Evolutionary conservation across 148 eudicot species (phyloP).

Genomic region (Selenicereus undatus): DNA sequence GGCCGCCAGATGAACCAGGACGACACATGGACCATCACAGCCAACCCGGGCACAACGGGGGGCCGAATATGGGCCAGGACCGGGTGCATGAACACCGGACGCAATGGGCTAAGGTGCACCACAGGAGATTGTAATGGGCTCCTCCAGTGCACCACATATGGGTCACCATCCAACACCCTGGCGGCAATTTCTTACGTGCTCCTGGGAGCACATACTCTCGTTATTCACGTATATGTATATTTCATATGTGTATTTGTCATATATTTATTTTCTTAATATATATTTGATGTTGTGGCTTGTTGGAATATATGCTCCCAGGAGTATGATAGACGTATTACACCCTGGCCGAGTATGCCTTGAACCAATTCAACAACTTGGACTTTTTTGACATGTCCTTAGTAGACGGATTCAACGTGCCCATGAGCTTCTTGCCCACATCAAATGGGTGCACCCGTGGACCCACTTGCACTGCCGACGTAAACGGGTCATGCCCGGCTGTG

Average conservation of each 20-base stretch:
- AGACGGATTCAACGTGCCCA: conserved; percentile 34
- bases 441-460: conserved; percentile 17
- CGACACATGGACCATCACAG: conserved; percentile 21
- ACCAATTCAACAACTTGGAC: conserved; percentile 24
- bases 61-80: conserved; percentile 31
- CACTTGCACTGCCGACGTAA: conserved; percentile 27
- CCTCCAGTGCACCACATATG: conserved; percentile 28
- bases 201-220: too few species aligned
- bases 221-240: too few species aligned
- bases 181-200: too few species aligned
- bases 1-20: conserved; percentile 19
- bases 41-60: conserved; percentile 13
- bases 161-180: conserved; percentile 31
- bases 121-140: conserved; percentile 36
- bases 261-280: too few species aligned
- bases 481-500: conserved; percentile 30
- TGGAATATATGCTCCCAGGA: too few species aligned
- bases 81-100: conserved; percentile 13
- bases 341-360: conserved; percentile 28
- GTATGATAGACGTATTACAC: too few species aligned
- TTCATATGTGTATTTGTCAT: too few species aligned
- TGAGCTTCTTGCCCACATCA: conserved; percentile 24
- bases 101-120: conserved; percentile 21
- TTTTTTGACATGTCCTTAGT: conserved; percentile 35
- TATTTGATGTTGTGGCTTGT: too few species aligned